A percentile compares a stretch with the other conserved stretches of the same genome.
Conservation (phyloP, 805 yeast species). For the Cyberlindnera amylophila region DNA sequence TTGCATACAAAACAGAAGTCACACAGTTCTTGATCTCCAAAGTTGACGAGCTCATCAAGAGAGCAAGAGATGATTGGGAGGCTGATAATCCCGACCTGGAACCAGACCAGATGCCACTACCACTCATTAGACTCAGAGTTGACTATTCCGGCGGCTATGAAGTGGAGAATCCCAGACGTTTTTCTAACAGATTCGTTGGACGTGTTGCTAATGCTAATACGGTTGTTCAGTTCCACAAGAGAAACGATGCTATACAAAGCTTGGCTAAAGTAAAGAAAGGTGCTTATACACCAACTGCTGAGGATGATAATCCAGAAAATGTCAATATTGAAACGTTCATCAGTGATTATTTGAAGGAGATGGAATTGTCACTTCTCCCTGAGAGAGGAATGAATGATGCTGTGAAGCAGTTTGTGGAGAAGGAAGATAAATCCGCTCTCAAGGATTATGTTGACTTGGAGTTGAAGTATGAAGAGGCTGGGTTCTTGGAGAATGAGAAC, state of each 20-base stretch:
- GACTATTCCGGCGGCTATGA: slow-evolving; percentile 90
- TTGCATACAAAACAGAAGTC: slow-evolving; percentile 57
- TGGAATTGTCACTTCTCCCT: slow-evolving; percentile 65
- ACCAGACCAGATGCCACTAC: slow-evolving; percentile 55
- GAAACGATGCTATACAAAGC: slow-evolving; percentile 27
- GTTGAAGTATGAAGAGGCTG: slow-evolving; percentile 19
- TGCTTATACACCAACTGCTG: slow-evolving; percentile 3
- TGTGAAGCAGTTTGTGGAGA: slow-evolving; percentile 66
- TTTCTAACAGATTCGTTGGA: slow-evolving; percentile 88
- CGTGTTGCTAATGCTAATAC: slow-evolving; percentile 88
- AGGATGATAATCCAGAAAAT: slow-evolving; percentile 32
- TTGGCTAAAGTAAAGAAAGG: slow-evolving; percentile 9
- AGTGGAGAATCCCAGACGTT: slow-evolving; percentile 85
- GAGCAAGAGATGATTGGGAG: slow-evolving; percentile 51
- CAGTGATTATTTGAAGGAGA: slow-evolving; percentile 54
- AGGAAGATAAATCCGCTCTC: slow-evolving; percentile 75
- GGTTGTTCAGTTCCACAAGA: slow-evolving; percentile 67
- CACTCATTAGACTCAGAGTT: slow-evolving; percentile 75
- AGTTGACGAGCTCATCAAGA: slow-evolving; percentile 63
- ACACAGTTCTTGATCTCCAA: slow-evolving; percentile 53
- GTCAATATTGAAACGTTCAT: slow-evolving; percentile 61
- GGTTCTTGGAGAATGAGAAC: slow-evolving; percentile 34
- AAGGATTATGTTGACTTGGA: slow-evolving; percentile 59
- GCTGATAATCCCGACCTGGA: slow-evolving; percentile 31
- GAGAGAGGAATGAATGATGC: slow-evolving; percentile 74